Evolutionary conservation across 371 early-diverging fungal species (phyloP).

Genomic region (Rhizopus microsporus): DNA sequence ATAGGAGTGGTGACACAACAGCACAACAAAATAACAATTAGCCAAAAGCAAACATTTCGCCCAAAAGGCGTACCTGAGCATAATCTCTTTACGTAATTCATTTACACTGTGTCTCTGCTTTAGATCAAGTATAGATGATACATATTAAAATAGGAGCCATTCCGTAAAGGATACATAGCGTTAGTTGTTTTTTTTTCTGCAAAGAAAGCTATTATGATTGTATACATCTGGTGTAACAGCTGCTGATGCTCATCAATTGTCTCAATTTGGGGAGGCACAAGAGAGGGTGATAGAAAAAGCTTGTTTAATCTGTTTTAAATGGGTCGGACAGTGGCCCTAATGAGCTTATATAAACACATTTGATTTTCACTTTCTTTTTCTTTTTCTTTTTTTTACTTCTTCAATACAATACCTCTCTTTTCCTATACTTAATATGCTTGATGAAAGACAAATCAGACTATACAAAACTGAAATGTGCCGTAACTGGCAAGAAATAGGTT

Average conservation of each 20-base stretch:
- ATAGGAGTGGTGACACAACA: not conserved
- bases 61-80: too few relatives aligned
- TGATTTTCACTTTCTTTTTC: constrained; percentile 7
- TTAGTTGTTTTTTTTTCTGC: not conserved
- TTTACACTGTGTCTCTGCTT: too few relatives aligned
- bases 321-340: constrained; percentile 3
- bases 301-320: constrained; percentile 14
- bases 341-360: constrained; percentile 1
- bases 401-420: not conserved
- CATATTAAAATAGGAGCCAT: too few relatives aligned
- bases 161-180: too few relatives aligned
- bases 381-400: constrained; percentile 4
- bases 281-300: constrained; percentile 1
- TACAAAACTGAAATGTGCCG: constrained; percentile 97
- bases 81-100: too few relatives aligned
- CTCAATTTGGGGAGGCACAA: not conserved
- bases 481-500: constrained; percentile 78
- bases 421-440: not conserved
- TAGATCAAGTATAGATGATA: too few relatives aligned
- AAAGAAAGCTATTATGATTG: not conserved
- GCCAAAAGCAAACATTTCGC: not conserved
- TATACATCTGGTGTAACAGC: not conserved
- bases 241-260: constrained; percentile 5
- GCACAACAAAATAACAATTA: constrained; percentile 7
- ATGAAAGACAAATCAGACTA: constrained; percentile 46